Evolutionary conservation across 768 basidiomycete species (phyloP), one percentile per base, ranked within the genome.

Genomic region (Terana coerulea): DNA sequence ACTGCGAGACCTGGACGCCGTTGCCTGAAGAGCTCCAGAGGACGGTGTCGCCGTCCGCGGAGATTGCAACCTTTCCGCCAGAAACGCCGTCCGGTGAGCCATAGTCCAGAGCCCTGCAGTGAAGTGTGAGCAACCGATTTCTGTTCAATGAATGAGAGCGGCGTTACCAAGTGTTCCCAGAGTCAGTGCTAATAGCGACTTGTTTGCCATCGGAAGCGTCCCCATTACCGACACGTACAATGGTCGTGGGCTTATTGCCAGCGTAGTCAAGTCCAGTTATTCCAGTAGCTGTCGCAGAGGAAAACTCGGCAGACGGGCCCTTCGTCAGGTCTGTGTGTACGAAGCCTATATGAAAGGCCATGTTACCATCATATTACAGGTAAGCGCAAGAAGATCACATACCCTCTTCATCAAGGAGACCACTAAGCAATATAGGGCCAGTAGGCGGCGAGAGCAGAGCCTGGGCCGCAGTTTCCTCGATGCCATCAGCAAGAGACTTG

Each of bases 381-480:
- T n/a, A 3, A 14, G n/a, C n/a, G 15, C 5, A 17, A 39, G 17
- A 17, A 17, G 53, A 78, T 77, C 79, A 59, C 71, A 71, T 30
- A 78, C 66, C 57, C 83, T 80, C 30, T 72, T 74, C 30, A 82
- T 73, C 24, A 75, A 78, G 9, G 80, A 84, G 9, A 21, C 37
- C 49, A 41, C 49, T 50, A 19, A 84, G 66, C 21, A 86, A 72
- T 17, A 67, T 61, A 4, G 83, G 77, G 3, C 84, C 83, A 19
- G 67, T 69, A 0, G 82, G 81, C 5, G 82, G 83, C 6, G 83
- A 83, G 50, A 85, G 77, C 43, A 86, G 60, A 21, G 72, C 76
- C 49, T 74, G 73, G 3, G 84, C 72, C 14, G 83, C 71, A 0
- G 78, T 82, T 62, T 86, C 81, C 65, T 86, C 84, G 17, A 86